A percentile compares a stretch with the other conserved stretches of the same genome.
Evolutionary conservation across 495 filamentous ascomycete species (phyloP).

Genomic region (Saxispiralis lemnorum): DNA sequence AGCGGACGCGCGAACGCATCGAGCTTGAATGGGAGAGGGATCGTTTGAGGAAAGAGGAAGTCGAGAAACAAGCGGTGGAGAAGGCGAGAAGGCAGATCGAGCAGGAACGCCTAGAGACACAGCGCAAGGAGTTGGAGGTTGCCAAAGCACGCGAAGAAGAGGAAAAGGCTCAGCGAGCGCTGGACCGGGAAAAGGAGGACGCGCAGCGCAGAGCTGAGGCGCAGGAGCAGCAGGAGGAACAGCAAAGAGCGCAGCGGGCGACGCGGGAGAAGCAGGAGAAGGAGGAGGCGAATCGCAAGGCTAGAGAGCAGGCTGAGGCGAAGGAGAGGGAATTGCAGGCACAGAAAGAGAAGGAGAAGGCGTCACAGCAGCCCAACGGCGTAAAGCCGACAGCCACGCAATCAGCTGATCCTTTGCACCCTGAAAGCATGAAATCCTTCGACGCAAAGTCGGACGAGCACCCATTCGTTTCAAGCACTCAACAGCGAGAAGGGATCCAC

Average conservation of each 20-base stretch:
- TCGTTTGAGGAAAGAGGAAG: constrained; percentile 12
- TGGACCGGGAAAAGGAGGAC: constrained; percentile 13
- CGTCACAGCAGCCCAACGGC: background rate
- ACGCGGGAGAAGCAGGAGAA: constrained; percentile 8
- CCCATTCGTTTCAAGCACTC: constrained; percentile 9
- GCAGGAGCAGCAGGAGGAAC: constrained; percentile 5
- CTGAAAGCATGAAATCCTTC: background rate
- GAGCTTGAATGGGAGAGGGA: constrained; percentile 15
- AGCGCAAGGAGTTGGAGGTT: constrained; percentile 6
- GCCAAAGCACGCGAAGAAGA: constrained; percentile 7
- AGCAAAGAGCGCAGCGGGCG: constrained; percentile 1
- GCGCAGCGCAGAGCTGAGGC: constrained; percentile 3
- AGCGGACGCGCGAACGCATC: constrained; percentile 11
- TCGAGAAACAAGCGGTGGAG: constrained; percentile 13
- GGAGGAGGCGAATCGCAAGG: constrained; percentile 15
- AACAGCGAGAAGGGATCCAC: constrained; percentile 30
- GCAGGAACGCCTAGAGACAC: constrained; percentile 7
- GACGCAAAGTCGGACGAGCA: background rate
- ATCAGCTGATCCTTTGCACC: background rate
- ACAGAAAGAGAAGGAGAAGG: constrained; percentile 2
- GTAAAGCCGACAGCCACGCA: background rate
- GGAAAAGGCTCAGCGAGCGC: constrained; percentile 8
- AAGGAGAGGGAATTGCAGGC: constrained; percentile 13
- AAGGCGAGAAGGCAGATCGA: constrained; percentile 6
- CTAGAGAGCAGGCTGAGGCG: constrained; percentile 14